Base-by-base conservation (phyloP, 345 rosid genomes). In the Sisymbrium altissimum region DNA sequence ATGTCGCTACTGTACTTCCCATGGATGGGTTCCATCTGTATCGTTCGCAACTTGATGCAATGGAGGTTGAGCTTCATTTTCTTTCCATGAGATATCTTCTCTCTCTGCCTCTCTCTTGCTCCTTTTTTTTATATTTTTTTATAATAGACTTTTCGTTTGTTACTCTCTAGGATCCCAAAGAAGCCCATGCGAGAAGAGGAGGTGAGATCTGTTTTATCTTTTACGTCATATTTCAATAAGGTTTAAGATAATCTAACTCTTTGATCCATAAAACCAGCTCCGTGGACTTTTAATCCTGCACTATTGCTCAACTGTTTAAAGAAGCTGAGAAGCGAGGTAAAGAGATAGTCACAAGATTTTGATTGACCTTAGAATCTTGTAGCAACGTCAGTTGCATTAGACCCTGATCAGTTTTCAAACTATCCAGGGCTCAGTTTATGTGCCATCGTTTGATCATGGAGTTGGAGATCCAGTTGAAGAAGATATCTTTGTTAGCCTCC, bases 131-230 rank as follows among this genome's bases (percentile, higher is more conserved):
- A 3, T 66, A 0, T n/a, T 56, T 61, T 63, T 21, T 64, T 66
- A 0, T 57, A 81, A 33, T 50, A 10, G 44, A 9, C 0, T 38
- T 62, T 49, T 41, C 12, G 10, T 18, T 17, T 1, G 4, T 29
- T 18, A 54, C 27, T 54, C 70, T 79, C 41, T 69, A 95, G 98
- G 76, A 92, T 83, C 97, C 99, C 7, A 81, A 86, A 79, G 97
- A 90, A 86, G 98, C 97, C 15, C 97, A 90, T 84, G 97, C 97
- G 35, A 90, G 98, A 84, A 85, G 99, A 78, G 99, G 98, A 86
- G 97, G 97, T 92, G 80, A 81, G 90, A 41, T 71, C 63, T 66
- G 30, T 38, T 9, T 58, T 17, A 12, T 50, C 60, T 63, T 67
- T 55, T 13, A 59, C 4, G 14, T 19, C 3, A 9, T 48, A 68